Percentiles rank a stretch among this genome's conserved stretches.
These are phyloP conservation scores for Tulasnella calospora DNA, from an alignment of 768 basidiomycete species.

Conservation along the genomic window DNA sequence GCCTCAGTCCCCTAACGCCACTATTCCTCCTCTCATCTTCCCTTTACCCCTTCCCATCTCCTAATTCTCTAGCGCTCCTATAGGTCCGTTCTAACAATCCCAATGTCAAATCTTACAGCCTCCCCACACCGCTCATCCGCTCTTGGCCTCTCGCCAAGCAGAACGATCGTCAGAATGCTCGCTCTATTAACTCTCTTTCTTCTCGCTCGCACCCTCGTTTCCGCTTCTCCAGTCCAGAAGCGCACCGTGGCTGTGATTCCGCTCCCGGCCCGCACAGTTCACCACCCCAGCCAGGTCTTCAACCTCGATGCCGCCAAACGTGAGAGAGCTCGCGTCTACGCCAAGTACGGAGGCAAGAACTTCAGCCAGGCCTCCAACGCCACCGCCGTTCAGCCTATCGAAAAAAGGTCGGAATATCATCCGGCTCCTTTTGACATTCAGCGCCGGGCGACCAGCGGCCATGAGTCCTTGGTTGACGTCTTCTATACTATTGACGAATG, in stretches of 20 bases:
- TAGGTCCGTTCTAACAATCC: background rate
- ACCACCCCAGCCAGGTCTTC: conserved; percentile 7
- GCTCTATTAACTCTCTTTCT: background rate
- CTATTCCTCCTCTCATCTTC: no score
- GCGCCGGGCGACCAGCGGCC: conserved; percentile 7
- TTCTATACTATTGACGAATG: conserved; percentile 11
- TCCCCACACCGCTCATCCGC: background rate
- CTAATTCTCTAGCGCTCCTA: no score
- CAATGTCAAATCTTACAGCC: background rate
- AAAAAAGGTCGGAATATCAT: background rate
- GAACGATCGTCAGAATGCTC: background rate
- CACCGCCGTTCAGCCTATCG: background rate
- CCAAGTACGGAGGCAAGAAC: conserved; percentile 5
- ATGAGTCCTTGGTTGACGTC: background rate
- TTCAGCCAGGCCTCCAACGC: background rate
- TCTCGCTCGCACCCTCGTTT: conserved; percentile 3
- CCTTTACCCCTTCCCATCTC: no score
- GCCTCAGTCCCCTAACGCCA: no score
- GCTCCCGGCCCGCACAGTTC: background rate
- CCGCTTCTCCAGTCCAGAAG: conserved; percentile 15
- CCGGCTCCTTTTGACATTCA: conserved; percentile 14
- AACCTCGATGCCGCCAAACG: background rate
- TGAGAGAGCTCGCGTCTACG: background rate
- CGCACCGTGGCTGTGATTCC: conserved; percentile 4
- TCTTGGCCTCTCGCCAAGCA: background rate